Conservation (phyloP, 176 grass and related monocot species). For the Carex parvula region DNA sequence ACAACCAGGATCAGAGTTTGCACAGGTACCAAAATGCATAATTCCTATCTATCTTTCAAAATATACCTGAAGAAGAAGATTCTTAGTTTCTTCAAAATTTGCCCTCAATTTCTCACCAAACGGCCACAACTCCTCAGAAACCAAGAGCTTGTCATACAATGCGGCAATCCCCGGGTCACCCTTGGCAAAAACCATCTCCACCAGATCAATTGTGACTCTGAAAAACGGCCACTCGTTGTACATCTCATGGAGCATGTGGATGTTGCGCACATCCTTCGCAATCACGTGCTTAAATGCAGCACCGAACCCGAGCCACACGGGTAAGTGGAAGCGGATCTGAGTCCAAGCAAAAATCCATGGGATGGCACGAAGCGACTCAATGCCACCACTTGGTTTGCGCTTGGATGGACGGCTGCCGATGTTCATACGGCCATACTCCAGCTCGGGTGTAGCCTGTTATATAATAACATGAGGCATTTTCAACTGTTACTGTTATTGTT, state of each 20-base stretch:
- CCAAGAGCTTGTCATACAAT: slow-evolving; percentile 82
- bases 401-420: slow-evolving; percentile 90
- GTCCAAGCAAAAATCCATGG: slow-evolving; percentile 99
- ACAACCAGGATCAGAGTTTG: background rate
- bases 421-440: slow-evolving; percentile 95
- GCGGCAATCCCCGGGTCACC: slow-evolving; percentile 94
- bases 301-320: slow-evolving; percentile 93
- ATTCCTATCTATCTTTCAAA: background rate
- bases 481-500: background rate
- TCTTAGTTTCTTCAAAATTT: slow-evolving; percentile 79
- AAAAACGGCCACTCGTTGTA: slow-evolving; percentile 95
- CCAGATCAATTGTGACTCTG: slow-evolving; percentile 89
- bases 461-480: slow-evolving; percentile 10
- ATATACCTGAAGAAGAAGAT: slow-evolving; percentile 77
- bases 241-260: slow-evolving; percentile 73
- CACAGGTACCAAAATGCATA: background rate
- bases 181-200: slow-evolving; percentile 97
- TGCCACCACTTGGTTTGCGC: slow-evolving; percentile 82
- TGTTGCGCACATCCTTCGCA: slow-evolving; percentile 61
- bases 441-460: slow-evolving; percentile 63
- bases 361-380: slow-evolving; percentile 83
- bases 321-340: slow-evolving; percentile 85
- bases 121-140: slow-evolving; percentile 65
- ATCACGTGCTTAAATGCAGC: slow-evolving; percentile 82
- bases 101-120: slow-evolving; percentile 66